Evolutionary conservation across 345 rosid genomes (phyloP).

Genomic region (sweet orange (Citrus sinensis)): DNA sequence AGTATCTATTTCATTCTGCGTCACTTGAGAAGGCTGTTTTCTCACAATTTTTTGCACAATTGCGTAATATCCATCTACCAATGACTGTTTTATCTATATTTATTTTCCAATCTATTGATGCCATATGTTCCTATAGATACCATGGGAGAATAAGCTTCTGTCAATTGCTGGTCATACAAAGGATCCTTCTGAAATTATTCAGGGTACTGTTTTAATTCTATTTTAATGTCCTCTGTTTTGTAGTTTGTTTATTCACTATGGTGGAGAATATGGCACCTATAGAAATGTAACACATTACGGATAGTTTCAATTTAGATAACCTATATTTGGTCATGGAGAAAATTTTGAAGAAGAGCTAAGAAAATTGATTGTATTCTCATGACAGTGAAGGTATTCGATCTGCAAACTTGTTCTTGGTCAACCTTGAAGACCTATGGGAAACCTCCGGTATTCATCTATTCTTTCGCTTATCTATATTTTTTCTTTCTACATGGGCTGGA

Average conservation of each 20-base stretch:
- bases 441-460: conserved; percentile 65
- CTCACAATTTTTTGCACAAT: conserved; percentile 20
- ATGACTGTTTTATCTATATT: conserved; percentile 19
- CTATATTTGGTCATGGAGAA: not conserved
- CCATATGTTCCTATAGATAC: conserved; percentile 48
- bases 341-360: not conserved
- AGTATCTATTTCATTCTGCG: conserved; percentile 10
- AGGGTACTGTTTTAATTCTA: conserved; percentile 41
- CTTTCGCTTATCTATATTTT: conserved; percentile 7
- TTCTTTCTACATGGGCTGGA: conserved; percentile 13
- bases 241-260: not conserved
- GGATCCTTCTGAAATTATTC: conserved; percentile 85
- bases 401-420: conserved; percentile 74
- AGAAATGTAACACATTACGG: conserved; percentile 1
- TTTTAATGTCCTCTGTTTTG: not conserved
- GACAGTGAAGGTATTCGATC: conserved; percentile 89
- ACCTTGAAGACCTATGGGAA: conserved; percentile 91
- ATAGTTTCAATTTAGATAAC: not conserved
- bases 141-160: conserved; percentile 90
- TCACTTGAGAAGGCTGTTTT: conserved; percentile 19
- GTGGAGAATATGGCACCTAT: not conserved
- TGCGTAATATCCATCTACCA: conserved; percentile 17
- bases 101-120: conserved; percentile 16
- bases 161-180: conserved; percentile 94
- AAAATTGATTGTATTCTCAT: conserved; percentile 17